Base-by-base conservation (phyloP, 192 early-diverging fungal species). In the Obelidium mucronatum region DNA sequence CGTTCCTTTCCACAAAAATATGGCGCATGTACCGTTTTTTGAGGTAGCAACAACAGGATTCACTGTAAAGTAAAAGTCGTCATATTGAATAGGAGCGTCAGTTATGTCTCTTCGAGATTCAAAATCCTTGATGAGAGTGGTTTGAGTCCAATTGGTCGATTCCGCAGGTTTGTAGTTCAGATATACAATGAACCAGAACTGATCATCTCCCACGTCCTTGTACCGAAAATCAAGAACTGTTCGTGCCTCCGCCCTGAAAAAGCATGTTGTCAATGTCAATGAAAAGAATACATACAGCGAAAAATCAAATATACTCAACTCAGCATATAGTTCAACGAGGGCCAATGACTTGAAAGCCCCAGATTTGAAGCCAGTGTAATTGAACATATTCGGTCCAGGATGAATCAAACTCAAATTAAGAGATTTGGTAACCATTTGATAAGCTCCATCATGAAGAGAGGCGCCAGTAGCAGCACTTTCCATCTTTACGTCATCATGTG, bases 211-310 rank as follows among this genome's bases (percentile, higher is more conserved):
- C 8, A 31, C 30, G 11, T 40, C 26, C 17, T 69, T 52, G 48
- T 53, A 52, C 31, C 67, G 67, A 54, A 69, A 40, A 34, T 69
- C 67, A n/a, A 69, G 36, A 19, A 69, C 48, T 13, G 67, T 19
- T 44, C 52, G 67, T 24, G 28, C 67, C 8, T 30, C 67, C 13
- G 17, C 67, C 36, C 67, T 69, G 64, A 26, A 30, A 34, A 19
- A 17, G 30, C 17, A 26, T 17, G 19, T 2, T n/a, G 52, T 24
- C 19, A 2, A 2, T 2, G 52, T 1, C 52, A 53, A 53, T 24
- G 24, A 24, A 24, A 24, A 24, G 64, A 66, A 17, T 39, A 13
- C 36, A 39, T 2, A 5, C 13, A 5, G 13, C 19, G 11, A 15
- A 19, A 19, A 48, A 15, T 48, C 44, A 48, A 48, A 19, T 48